Base-by-base conservation (phyloP, 768 basidiomycete species). In the Mycena indigotica region DNA sequence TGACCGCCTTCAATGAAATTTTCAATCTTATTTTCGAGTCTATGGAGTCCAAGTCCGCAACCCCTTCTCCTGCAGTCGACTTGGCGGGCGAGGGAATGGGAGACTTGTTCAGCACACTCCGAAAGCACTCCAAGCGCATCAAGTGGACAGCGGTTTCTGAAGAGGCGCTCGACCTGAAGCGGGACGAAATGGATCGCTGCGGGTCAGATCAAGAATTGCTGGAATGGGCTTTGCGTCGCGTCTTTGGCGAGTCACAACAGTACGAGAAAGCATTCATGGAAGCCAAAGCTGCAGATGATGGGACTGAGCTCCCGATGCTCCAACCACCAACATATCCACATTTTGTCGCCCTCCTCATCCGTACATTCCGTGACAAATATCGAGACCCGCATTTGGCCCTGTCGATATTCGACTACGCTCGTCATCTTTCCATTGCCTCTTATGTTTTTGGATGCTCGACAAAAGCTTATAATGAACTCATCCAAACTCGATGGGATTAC, bases 371-470 rank as follows among this genome's bases (percentile, higher is more conserved):
- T 23, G 88, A 87, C 64, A 87, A 84, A 50, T 94, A 89, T 70
- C 71, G 72, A 17, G 87, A 94, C 58, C 93, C 95, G 1, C 81
- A 93, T 65, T 80, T 93, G 25, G 87, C 94, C 1, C 80, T 98
- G 17, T 80, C 87, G 19, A 80, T 96, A 24, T 98, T 97, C 75
- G 78, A 87, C 50, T 81, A 94, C 69, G 90, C 93, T 0, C 83
- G 86, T 38, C 80, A 81, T 38, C 81, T 86, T 3, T 92, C 90
- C 1, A 82, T 88, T 49, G 79, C 86, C 3, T 93, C 89, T 4
- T 98, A 92, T 70, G 88, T 95, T 28, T 87, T 88, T 65, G 95
- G 95, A 2, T 98, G 95, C 72, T 89, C 91, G 10, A 90, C 94
- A 0, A 80, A 80, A 10, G 89, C 88, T 0, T 97, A 96, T 72